These are phyloP conservation scores for Fistulifera pelliculosa DNA, from an alignment of 108 stramenopile genomes.

Conservation along the genomic window DNA sequence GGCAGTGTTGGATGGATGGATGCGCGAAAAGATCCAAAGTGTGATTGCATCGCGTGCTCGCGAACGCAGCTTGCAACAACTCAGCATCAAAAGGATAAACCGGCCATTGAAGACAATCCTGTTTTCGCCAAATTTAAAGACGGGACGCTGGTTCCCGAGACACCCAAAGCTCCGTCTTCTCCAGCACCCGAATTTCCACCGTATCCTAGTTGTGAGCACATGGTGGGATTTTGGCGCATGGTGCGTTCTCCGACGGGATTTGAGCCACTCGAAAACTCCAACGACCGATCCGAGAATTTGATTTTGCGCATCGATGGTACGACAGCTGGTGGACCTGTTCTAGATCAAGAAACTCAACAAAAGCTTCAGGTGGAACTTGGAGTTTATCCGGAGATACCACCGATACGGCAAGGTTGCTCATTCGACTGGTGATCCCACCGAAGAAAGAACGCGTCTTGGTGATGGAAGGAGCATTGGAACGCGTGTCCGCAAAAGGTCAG, in stretches of 20 bases:
- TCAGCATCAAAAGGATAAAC: conserved; percentile 6
- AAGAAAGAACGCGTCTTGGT: conserved; percentile 61
- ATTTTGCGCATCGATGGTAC: conserved; percentile 68
- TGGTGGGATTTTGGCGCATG: conserved; percentile 65
- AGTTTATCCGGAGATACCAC: conserved; percentile 35
- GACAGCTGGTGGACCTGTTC: conserved; percentile 62
- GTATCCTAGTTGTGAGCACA: conserved; percentile 55
- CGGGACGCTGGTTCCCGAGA: conserved; percentile 14
- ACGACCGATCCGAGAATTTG: conserved; percentile 47
- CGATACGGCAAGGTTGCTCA: conserved; percentile 33
- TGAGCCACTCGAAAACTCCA: conserved; percentile 17
- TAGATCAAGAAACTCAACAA: conserved; percentile 62
- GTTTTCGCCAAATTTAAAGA: conserved; percentile 51
- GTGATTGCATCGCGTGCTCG: conserved; percentile 5
- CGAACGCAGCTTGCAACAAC: conserved; percentile 12
- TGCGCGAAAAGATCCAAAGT: conserved; percentile 4
- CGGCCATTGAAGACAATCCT: conserved; percentile 60
- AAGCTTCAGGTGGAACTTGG: conserved; percentile 77
- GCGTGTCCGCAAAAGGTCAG: conserved; percentile 3
- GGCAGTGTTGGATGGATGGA: conserved; percentile 7
- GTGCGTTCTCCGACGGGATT: conserved; percentile 54
- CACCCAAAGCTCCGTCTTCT: background rate
- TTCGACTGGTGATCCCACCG: conserved; percentile 74
- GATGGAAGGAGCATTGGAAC: conserved; percentile 47
- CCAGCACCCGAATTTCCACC: conserved; percentile 33